phyloP scores from a whole-genome alignment of 2,329 filamentous ascomycete species.

The Alternaria atra region DNA sequence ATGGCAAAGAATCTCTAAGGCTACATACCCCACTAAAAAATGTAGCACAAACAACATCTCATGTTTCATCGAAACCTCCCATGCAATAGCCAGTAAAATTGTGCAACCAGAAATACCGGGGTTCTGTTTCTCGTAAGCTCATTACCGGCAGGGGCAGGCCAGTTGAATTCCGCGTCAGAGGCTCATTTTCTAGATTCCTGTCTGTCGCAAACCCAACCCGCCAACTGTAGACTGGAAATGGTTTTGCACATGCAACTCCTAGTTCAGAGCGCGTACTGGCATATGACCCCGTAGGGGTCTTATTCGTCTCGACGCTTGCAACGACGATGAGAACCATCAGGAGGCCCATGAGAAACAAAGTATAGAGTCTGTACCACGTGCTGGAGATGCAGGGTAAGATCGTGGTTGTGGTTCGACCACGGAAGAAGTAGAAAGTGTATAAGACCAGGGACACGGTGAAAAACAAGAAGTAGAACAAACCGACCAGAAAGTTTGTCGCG shows the following conservation, averaged over 20 bases:
- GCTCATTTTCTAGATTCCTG: not conserved
- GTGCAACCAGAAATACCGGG: not conserved
- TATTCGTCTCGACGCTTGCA: conserved; percentile 20
- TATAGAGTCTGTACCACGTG: conserved; percentile 26
- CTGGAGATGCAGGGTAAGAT: conserved; percentile 21
- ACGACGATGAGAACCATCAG: conserved; percentile 11
- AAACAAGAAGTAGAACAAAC: not conserved
- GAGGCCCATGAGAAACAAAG: conserved; percentile 9
- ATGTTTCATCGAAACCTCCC: not conserved
- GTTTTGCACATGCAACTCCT: not conserved
- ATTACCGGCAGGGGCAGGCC: not conserved
- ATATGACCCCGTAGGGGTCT: not conserved
- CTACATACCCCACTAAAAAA: not conserved
- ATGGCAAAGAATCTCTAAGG: too few species aligned
- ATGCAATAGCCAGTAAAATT: not conserved
- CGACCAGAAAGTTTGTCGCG: not conserved
- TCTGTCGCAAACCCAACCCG: not conserved
- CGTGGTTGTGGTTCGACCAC: conserved; percentile 18
- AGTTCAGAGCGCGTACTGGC: not conserved
- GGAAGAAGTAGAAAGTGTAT: conserved; percentile 13
- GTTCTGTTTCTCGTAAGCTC: not conserved
- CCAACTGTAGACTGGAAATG: not conserved
- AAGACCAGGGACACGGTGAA: not conserved
- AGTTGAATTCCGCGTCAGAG: not conserved
- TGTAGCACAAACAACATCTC: not conserved